These are phyloP conservation scores for Hydnomerulius pinastri DNA, from an alignment of 768 basidiomycete species.

Conservation along the genomic window DNA sequence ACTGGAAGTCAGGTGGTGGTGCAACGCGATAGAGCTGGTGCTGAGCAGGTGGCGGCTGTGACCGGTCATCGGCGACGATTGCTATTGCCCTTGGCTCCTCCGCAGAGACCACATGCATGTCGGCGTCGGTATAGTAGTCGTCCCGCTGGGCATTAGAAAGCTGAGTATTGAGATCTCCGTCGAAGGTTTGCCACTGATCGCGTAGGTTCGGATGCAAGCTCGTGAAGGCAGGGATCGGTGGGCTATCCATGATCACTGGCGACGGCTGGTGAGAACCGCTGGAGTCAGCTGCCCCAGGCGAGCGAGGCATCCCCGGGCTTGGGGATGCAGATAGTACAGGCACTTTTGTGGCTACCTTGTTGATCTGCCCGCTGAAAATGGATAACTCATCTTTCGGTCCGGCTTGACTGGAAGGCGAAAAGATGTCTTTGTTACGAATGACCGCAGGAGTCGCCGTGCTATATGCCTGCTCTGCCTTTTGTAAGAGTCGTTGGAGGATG, in stretches of 20 bases:
- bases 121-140: constrained; percentile 23
- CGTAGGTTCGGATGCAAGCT: constrained; percentile 58
- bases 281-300: constrained; percentile 21
- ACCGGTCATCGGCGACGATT: background rate
- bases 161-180: constrained; percentile 53
- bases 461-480: constrained; percentile 59
- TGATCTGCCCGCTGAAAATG: constrained; percentile 76
- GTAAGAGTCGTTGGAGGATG: constrained; percentile 59
- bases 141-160: constrained; percentile 40
- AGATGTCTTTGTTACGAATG: constrained; percentile 55
- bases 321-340: constrained; percentile 25
- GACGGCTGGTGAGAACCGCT: constrained; percentile 34
- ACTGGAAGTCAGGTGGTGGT: constrained; percentile 18
- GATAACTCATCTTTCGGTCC: constrained; percentile 68
- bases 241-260: constrained; percentile 30
- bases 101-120: constrained; percentile 11
- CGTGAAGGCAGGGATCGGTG: constrained; percentile 35
- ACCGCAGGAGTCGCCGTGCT: constrained; percentile 46
- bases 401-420: constrained; percentile 46
- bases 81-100: constrained; percentile 7
- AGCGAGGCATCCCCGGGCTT: background rate
- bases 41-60: constrained; percentile 17
- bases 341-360: constrained; percentile 56
- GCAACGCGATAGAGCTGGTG: constrained; percentile 25
- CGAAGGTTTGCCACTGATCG: constrained; percentile 56